These are phyloP conservation scores for Fraxinus paxiana DNA, from an alignment of 305 asterid genomes.

Conservation along the genomic window DNA sequence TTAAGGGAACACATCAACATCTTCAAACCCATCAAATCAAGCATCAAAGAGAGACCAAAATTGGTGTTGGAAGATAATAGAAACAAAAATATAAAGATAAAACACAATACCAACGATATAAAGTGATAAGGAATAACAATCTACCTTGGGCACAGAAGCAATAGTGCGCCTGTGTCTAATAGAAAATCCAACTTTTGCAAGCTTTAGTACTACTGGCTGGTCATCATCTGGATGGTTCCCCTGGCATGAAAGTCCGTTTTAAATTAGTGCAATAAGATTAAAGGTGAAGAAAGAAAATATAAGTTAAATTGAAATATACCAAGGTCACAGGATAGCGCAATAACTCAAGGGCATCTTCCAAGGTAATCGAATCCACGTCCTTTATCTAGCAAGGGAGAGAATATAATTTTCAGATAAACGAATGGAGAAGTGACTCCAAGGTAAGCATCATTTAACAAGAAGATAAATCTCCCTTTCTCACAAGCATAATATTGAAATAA, in stretches of 20 bases:
- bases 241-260: constrained; percentile 36
- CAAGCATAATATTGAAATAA: not conserved
- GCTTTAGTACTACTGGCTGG: constrained; percentile 55
- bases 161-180: constrained; percentile 58
- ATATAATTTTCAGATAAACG: constrained; percentile 3
- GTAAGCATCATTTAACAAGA: not conserved
- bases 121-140: not conserved
- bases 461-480: not conserved
- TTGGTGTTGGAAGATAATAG: not conserved
- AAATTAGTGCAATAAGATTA: constrained; percentile 14
- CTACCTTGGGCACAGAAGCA: constrained; percentile 77
- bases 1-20: not conserved
- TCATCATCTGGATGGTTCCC: constrained; percentile 79
- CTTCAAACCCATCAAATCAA: not conserved
- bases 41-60: not conserved
- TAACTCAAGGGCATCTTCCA: constrained; percentile 71
- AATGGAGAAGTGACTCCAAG: constrained; percentile 2
- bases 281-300: not conserved
- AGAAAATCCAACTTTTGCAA: constrained; percentile 54
- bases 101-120: not conserved
- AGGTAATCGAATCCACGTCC: constrained; percentile 57
- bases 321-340: constrained; percentile 75
- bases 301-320: constrained; percentile 37
- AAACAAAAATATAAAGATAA: not conserved
- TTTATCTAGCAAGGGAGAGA: constrained; percentile 43